phyloP scores from a whole-genome alignment of 768 basidiomycete species.

The Wakefieldia striispora region DNA sequence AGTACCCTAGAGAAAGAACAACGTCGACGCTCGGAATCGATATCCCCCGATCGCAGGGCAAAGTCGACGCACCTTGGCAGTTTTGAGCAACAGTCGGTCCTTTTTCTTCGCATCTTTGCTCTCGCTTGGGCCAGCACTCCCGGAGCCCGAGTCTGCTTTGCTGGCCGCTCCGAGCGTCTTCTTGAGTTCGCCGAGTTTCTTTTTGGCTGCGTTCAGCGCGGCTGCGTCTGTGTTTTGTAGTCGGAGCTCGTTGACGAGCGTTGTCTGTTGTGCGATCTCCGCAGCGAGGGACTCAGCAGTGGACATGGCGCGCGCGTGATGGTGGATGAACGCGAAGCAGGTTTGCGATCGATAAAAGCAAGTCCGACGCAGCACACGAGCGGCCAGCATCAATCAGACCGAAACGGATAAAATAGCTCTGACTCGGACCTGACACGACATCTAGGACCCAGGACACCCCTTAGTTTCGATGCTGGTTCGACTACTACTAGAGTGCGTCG shows the following conservation, averaged over 20 bases:
- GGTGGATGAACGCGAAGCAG: constrained; percentile 11
- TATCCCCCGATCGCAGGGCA: background rate
- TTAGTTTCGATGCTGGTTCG: background rate
- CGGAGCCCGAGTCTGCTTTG: constrained; percentile 22
- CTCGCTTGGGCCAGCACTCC: constrained; percentile 34
- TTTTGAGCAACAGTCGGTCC: constrained; percentile 79
- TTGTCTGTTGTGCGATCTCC: constrained; percentile 55
- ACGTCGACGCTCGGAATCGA: constrained; percentile 10
- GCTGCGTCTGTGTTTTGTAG: constrained; percentile 50
- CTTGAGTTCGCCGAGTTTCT: constrained; percentile 70
- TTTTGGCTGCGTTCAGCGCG: constrained; percentile 59
- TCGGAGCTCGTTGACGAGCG: constrained; percentile 61
- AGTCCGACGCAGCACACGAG: constrained; percentile 17
- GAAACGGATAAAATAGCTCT: constrained; percentile 9
- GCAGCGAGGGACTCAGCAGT: constrained; percentile 44
- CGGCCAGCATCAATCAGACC: constrained; percentile 16
- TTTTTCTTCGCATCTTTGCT: constrained; percentile 58
- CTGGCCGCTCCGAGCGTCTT: constrained; percentile 47
- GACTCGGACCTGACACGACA: constrained; percentile 17
- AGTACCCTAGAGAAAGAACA: constrained; percentile 64
- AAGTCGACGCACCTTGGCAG: constrained; percentile 68
- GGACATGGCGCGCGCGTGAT: constrained; percentile 35
- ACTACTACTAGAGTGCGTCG: constrained; percentile 3
- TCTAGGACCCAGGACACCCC: constrained; percentile 26
- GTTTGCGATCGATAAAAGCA: constrained; percentile 36